Percentiles rank a stretch among this genome's conserved stretches.
Conservation (phyloP, 176 grass and related monocot genomes). For the Aegilops longissima region DNA sequence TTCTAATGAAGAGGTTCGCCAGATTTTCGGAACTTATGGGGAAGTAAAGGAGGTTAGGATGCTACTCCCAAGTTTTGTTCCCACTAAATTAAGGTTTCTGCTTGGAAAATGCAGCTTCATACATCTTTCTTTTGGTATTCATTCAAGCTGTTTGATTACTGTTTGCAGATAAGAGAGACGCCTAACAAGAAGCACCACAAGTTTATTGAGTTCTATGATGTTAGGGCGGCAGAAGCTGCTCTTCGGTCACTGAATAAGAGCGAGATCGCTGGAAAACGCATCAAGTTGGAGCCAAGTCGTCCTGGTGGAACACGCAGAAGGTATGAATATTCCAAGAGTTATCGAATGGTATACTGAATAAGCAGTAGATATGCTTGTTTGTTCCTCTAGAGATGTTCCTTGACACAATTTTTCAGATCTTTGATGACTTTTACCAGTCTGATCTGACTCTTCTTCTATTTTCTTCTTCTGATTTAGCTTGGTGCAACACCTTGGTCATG, state of each 20-base stretch:
- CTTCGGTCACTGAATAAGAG: constrained; percentile 89
- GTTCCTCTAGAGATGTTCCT: not conserved
- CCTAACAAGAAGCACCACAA: constrained; percentile 96
- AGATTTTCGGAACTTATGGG: constrained; percentile 78
- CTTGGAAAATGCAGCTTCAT: not conserved
- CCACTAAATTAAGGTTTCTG: not conserved
- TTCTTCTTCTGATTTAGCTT: constrained; percentile 58
- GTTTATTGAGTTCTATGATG: constrained; percentile 98
- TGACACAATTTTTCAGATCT: not conserved
- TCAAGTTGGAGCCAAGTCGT: constrained; percentile 91
- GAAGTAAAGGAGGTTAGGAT: constrained; percentile 89
- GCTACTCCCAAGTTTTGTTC: constrained; percentile 10
- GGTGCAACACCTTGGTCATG: constrained; percentile 81
- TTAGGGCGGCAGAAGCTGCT: constrained; percentile 90
- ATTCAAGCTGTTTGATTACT: constrained; percentile 29
- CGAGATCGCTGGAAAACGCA: constrained; percentile 90
- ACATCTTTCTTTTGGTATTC: constrained; percentile 2
- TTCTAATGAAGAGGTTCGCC: constrained; percentile 83
- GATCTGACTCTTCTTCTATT: constrained; percentile 12
- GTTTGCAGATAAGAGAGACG: constrained; percentile 81
- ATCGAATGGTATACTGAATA: not conserved
- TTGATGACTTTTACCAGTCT: not conserved
- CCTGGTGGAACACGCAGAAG: constrained; percentile 88
- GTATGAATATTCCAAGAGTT: constrained; percentile 34
- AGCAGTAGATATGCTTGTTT: not conserved